These are phyloP conservation scores for Cystofilobasidium macerans DNA, from an alignment of 768 basidiomycete genomes.

Conservation along the genomic window DNA sequence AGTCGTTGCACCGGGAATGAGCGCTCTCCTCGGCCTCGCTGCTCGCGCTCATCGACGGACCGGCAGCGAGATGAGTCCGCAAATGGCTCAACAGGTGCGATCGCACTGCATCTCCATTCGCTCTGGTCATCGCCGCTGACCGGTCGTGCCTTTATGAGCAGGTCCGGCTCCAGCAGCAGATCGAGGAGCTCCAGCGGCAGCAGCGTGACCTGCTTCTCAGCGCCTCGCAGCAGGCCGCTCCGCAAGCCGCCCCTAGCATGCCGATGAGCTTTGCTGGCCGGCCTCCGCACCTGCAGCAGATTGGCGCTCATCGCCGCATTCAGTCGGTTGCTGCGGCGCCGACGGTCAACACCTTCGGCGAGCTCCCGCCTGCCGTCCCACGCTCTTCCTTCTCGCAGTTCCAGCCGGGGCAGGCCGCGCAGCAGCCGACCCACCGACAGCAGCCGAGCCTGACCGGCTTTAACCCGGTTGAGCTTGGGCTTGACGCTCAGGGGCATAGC, in stretches of 20 bases:
- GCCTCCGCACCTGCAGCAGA: neutral
- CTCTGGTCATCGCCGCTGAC: too few relatives aligned
- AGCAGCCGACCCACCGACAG: slow-evolving; percentile 48
- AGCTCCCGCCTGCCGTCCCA: neutral
- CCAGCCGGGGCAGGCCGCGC: slow-evolving; percentile 33
- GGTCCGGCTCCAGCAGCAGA: slow-evolving; percentile 37
- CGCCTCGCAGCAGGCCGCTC: neutral
- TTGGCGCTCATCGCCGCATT: slow-evolving; percentile 59
- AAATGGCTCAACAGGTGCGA: slow-evolving; percentile 83
- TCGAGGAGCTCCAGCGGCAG: slow-evolving; percentile 38
- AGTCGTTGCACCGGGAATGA: slow-evolving; percentile 35
- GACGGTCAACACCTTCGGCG: slow-evolving; percentile 19
- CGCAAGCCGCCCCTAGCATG: neutral
- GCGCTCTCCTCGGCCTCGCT: slow-evolving; percentile 32
- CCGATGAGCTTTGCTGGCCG: neutral
- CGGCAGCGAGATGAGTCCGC: slow-evolving; percentile 51
- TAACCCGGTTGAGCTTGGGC: slow-evolving; percentile 38
- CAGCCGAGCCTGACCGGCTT: slow-evolving; percentile 17
- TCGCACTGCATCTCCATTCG: neutral
- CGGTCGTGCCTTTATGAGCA: slow-evolving; percentile 12
- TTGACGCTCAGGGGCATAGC: slow-evolving; percentile 45
- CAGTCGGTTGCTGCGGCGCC: slow-evolving; percentile 58
- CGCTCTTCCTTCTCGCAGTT: slow-evolving; percentile 18
- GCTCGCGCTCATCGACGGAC: slow-evolving; percentile 38
- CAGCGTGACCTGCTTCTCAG: slow-evolving; percentile 36